phyloP scores from a whole-genome alignment of 352 stramenopile species.

The Globisporangium nunn region DNA sequence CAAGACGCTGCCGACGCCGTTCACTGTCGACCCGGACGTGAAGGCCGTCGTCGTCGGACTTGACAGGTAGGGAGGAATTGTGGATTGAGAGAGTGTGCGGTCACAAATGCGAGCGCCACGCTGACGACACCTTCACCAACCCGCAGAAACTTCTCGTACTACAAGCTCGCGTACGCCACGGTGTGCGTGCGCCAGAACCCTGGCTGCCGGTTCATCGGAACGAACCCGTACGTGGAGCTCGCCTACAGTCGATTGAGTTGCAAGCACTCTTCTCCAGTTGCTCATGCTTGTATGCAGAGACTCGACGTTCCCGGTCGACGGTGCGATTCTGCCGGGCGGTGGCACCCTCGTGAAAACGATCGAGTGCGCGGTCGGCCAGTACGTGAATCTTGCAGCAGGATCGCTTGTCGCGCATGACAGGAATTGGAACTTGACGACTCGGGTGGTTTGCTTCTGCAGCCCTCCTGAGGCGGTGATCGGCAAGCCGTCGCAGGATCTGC shows the following conservation, averaged over 20 bases:
- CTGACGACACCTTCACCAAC: background rate
- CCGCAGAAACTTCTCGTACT: conserved; percentile 68
- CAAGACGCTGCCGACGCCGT: conserved; percentile 60
- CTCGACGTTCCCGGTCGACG: conserved; percentile 66
- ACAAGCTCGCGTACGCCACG: conserved; percentile 81
- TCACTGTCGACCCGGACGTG: conserved; percentile 60
- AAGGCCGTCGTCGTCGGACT: conserved; percentile 77
- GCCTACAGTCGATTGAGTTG: too few species aligned
- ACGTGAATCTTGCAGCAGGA: conserved; percentile 7
- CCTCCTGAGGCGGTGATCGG: conserved; percentile 65
- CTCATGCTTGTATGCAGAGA: conserved; percentile 25
- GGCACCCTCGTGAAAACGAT: conserved; percentile 67
- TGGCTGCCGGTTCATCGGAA: conserved; percentile 74
- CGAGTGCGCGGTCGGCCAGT: conserved; percentile 60
- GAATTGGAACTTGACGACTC: background rate
- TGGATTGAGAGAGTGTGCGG: background rate
- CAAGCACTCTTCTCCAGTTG: too few species aligned
- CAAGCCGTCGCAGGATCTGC: conserved; percentile 78
- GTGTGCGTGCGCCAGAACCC: conserved; percentile 61
- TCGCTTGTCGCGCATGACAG: background rate
- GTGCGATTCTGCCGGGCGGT: conserved; percentile 63
- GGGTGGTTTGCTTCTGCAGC: conserved; percentile 14
- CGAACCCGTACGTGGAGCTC: conserved; percentile 52
- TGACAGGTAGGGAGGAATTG: conserved; percentile 33
- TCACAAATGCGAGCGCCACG: background rate